phyloP scores from a whole-genome alignment of 1,284 basidiomycete species.

The Ganoderma resinaceum region DNA sequence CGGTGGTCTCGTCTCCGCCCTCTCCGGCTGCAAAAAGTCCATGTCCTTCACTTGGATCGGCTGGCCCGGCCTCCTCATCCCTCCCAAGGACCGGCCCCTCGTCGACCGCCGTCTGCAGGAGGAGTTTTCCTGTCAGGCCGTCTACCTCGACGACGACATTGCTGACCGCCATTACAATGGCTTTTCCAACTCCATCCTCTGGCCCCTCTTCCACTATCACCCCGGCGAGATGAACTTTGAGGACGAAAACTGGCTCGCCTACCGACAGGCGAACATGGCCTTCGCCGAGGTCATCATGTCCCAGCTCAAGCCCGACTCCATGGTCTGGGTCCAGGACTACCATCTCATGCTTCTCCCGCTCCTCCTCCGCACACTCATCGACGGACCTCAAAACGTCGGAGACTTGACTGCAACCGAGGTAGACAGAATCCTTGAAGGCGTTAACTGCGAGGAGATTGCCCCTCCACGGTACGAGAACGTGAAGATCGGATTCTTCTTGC shows the following conservation, averaged over 20 bases:
- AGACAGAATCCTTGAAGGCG: conserved; percentile 78
- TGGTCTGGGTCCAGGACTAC: conserved; percentile 99
- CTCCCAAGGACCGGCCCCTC: conserved; percentile 82
- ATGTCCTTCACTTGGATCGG: conserved; percentile 97
- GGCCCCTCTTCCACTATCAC: conserved; percentile 99
- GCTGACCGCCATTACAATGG: conserved; percentile 99
- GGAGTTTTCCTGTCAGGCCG: conserved; percentile 97
- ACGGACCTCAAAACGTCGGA: conserved; percentile 68
- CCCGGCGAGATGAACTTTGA: conserved; percentile 99
- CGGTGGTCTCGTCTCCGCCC: conserved; percentile 92
- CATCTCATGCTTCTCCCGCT: conserved; percentile 98
- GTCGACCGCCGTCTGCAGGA: conserved; percentile 91
- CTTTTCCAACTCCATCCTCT: conserved; percentile 99
- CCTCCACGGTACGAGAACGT: conserved; percentile 61
- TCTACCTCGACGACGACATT: conserved; percentile 97
- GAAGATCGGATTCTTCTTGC: conserved; percentile 98
- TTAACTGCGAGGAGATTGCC: conserved; percentile 62
- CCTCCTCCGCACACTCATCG: conserved; percentile 89
- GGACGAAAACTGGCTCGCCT: conserved; percentile 97
- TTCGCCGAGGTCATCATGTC: conserved; percentile 91
- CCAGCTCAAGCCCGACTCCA: conserved; percentile 84
- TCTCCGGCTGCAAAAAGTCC: conserved; percentile 95
- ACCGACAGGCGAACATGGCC: conserved; percentile 94
- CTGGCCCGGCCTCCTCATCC: conserved; percentile 92
- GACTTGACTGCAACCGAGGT: conserved; percentile 74